Evolutionary conservation across 768 basidiomycete species (phyloP), one percentile per base, ranked within the genome.

Genomic region (Lanmaoa rubissima): DNA sequence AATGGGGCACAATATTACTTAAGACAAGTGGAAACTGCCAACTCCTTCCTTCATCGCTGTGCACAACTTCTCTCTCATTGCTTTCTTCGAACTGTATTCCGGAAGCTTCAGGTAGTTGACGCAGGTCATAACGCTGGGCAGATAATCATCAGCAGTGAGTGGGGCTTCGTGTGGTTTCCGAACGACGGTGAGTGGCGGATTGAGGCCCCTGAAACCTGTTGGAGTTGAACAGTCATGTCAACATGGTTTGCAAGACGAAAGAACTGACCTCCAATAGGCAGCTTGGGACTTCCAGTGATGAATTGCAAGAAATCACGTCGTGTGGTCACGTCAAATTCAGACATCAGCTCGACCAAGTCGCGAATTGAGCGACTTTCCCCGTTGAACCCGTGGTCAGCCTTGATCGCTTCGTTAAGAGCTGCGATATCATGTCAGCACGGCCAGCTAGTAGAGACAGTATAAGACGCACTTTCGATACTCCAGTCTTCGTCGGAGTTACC

Each of bases 401-500:
- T 98, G 70, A 98, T 72, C 4, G 90, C 86, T 69, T 96, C 94
- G 38, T 82, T 84, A 35, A 98, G 80, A 21, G 94, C 96, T 97
- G 61, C 40, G 17, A 59, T 47, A 28, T 40, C 41, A 41, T 41
- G 49, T 62, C 19, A 47, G 42, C 26, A 45, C n/a, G 45, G 31
- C 11, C 13, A 8, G 13, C 24, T 36, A 26, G 21, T 43, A 47
- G 32, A 58, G 24, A 31, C 31, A 41, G 11, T 57, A 21, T 32
- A 24, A 6, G 9, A 75, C 92, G 61, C 71, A 98, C 95, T 93
- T 72, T 97, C 94, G 12, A 79, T 69, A 58, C 83, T 86, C 97
- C 97, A 99, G 69, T 99, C 97, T 68, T 99, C 97, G n/a, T 98
- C 93, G 10, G 90, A 85, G 64, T 95, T 95, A 17, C 96, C 96